Conservation (phyloP, 805 yeast species). For the Maudiozyma turicensis region DNA sequence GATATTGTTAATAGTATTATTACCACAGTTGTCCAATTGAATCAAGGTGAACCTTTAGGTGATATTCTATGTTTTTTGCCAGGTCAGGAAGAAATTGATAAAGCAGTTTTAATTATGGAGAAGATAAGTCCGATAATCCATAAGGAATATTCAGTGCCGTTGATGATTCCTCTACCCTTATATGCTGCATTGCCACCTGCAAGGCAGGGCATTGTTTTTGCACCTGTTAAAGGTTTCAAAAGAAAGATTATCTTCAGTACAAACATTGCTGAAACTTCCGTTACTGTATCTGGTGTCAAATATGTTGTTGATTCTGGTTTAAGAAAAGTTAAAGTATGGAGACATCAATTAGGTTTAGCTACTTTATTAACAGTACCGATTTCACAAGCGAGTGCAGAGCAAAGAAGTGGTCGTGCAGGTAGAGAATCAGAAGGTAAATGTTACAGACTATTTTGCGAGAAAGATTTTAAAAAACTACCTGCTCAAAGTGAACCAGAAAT, state of each 20-base stretch:
- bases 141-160: slow-evolving; percentile 51
- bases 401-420: slow-evolving; percentile 98
- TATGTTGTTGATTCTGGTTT: slow-evolving; percentile 91
- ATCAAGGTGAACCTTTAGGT: slow-evolving; percentile 68
- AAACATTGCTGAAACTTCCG: slow-evolving; percentile 95
- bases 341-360: slow-evolving; percentile 86
- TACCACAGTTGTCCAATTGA: slow-evolving; percentile 66
- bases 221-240: slow-evolving; percentile 48
- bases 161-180: slow-evolving; percentile 67
- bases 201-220: slow-evolving; percentile 75
- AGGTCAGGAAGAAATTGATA: slow-evolving; percentile 96
- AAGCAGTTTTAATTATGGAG: slow-evolving; percentile 53
- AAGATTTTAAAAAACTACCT: slow-evolving; percentile 51
- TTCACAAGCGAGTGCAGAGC: slow-evolving; percentile 89
- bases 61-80: slow-evolving; percentile 89
- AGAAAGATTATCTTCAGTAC: slow-evolving; percentile 88
- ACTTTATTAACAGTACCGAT: slow-evolving; percentile 86
- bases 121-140: slow-evolving; percentile 58
- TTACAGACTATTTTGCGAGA: slow-evolving; percentile 71
- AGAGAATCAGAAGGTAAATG: slow-evolving; percentile 92
- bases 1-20: slow-evolving; percentile 78
- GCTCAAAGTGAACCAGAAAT: slow-evolving; percentile 91
- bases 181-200: slow-evolving; percentile 90
- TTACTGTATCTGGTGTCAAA: slow-evolving; percentile 89
- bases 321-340: slow-evolving; percentile 90